These are phyloP conservation scores for Dentipellis fragilis DNA, from an alignment of 768 basidiomycete species.

Conservation along the genomic window DNA sequence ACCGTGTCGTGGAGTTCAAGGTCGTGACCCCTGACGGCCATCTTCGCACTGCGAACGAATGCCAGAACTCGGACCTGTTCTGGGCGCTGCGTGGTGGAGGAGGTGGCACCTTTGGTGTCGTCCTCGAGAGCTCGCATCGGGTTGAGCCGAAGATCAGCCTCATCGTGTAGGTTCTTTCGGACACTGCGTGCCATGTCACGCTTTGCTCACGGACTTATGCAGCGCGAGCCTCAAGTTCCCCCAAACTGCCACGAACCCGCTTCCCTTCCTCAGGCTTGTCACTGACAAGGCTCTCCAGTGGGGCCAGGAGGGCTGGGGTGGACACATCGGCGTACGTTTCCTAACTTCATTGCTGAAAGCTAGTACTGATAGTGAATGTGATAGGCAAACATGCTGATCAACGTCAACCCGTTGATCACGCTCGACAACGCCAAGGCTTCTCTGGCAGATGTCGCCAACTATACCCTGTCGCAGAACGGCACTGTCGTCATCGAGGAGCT, in stretches of 20 bases:
- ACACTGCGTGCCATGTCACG: background rate
- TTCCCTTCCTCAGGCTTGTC: slow-evolving; percentile 19
- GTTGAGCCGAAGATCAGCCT: slow-evolving; percentile 16
- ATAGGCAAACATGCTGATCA: slow-evolving; percentile 19
- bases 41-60: slow-evolving; percentile 18
- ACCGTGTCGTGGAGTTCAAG: slow-evolving; percentile 21
- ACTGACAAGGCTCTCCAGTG: slow-evolving; percentile 23
- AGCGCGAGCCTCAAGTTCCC: slow-evolving; percentile 21
- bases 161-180: slow-evolving; percentile 15
- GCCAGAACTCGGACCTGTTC: slow-evolving; percentile 19
- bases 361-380: background rate
- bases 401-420: slow-evolving; percentile 34
- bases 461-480: slow-evolving; percentile 20
- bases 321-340: slow-evolving; percentile 24
- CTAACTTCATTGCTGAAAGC: slow-evolving; percentile 8
- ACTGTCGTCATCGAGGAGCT: slow-evolving; percentile 21
- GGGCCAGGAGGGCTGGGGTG: slow-evolving; percentile 28
- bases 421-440: slow-evolving; percentile 28
- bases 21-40: slow-evolving; percentile 23
- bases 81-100: slow-evolving; percentile 32
- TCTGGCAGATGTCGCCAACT: slow-evolving; percentile 23
- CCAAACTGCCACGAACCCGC: slow-evolving; percentile 13
- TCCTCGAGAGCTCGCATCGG: slow-evolving; percentile 16
- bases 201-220: background rate
- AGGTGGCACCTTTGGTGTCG: slow-evolving; percentile 27